A percentile compares a stretch with the other conserved stretches of the same genome.
Conservation (phyloP, 306 rosid genomes). For the Erythrophleum fordii region DNA sequence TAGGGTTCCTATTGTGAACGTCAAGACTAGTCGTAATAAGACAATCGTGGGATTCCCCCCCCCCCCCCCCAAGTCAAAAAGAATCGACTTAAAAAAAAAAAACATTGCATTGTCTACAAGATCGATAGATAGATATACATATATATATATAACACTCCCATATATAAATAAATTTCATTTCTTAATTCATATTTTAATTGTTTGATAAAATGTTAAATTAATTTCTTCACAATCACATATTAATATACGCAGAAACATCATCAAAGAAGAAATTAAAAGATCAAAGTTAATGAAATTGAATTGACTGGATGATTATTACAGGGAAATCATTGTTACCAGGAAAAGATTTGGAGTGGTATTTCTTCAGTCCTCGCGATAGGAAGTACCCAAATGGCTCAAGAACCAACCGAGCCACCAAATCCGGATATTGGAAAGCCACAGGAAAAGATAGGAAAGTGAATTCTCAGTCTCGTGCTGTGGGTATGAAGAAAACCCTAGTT, state of each 20-base stretch:
- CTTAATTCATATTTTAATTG: background rate
- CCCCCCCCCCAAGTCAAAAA: conserved; percentile 60
- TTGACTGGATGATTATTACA: conserved; percentile 31
- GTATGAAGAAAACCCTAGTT: conserved; percentile 98
- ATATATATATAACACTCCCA: no score
- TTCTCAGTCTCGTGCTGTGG: conserved; percentile 69
- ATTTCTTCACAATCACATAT: background rate
- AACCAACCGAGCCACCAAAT: conserved; percentile 91
- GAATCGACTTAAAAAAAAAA: conserved; percentile 41
- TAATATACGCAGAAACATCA: background rate
- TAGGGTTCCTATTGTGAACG: conserved; percentile 50
- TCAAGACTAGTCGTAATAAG: conserved; percentile 45
- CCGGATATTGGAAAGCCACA: conserved; percentile 96
- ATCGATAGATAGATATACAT: no score
- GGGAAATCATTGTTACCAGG: conserved; percentile 94
- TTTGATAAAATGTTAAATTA: background rate
- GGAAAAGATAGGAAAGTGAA: conserved; percentile 93
- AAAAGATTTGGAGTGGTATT: conserved; percentile 98
- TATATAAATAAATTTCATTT: no score
- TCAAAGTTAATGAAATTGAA: background rate
- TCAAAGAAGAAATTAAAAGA: background rate
- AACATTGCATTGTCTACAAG: conserved; percentile 18
- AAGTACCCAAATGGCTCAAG: conserved; percentile 98
- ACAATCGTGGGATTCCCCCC: conserved; percentile 44
- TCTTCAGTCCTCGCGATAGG: conserved; percentile 89